Conservation (phyloP, 1,284 basidiomycete genomes). For the Ceratorhiza oryzae-sativae region DNA sequence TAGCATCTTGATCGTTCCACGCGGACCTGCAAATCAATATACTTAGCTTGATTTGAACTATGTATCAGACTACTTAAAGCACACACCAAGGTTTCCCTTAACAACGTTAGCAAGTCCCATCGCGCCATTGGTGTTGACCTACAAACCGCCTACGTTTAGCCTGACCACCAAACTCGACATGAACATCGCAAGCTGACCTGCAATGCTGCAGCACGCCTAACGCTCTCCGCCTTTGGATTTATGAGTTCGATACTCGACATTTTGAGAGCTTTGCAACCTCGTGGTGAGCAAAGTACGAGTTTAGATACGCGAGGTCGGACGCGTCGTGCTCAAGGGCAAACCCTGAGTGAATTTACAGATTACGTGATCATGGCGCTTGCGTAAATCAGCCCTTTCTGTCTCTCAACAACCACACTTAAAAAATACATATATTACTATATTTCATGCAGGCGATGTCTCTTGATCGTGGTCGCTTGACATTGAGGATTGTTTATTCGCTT, state of each 20-base stretch:
- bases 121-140: conserved; percentile 92
- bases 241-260: conserved; percentile 85
- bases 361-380: conserved; percentile 24
- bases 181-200: conserved; percentile 78
- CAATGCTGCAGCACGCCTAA: conserved; percentile 88
- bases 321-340: conserved; percentile 37
- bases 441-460: conserved; percentile 13
- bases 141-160: conserved; percentile 45
- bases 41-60: conserved; percentile 29
- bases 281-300: background rate
- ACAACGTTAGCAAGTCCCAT: conserved; percentile 98
- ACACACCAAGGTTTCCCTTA: conserved; percentile 90
- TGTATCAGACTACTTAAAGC: conserved; percentile 33
- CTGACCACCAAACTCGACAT: background rate
- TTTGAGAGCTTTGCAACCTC: background rate
- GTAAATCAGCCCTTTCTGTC: background rate
- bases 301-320: conserved; percentile 31
- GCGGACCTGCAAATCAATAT: conserved; percentile 67
- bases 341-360: conserved; percentile 32
- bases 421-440: background rate
- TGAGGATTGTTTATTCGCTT: background rate
- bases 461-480: conserved; percentile 16
- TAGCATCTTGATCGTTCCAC: conserved; percentile 98
- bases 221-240: conserved; percentile 95
- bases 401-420: background rate